Percentiles rank a stretch among this genome's conserved stretches.
These are phyloP conservation scores for Boletus subparvulus DNA, from an alignment of 768 basidiomycete species.

Conservation along the genomic window DNA sequence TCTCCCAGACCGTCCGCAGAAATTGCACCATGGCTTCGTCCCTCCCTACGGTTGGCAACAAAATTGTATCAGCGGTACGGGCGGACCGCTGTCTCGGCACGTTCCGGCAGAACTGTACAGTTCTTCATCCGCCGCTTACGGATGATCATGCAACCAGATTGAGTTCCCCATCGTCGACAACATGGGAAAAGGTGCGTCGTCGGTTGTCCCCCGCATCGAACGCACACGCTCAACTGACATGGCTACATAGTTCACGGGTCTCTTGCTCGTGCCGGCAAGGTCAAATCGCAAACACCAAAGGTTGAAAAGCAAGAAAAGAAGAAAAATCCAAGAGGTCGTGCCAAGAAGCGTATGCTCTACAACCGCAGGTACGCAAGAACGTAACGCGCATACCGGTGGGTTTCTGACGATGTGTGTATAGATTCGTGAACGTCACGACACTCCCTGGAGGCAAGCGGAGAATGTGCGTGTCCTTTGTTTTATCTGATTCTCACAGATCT, in stretches of 20 bases:
- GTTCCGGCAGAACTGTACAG: constrained; percentile 46
- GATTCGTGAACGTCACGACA: constrained; percentile 92
- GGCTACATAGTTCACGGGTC: constrained; percentile 86
- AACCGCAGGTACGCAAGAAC: constrained; percentile 73
- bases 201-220: constrained; percentile 2
- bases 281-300: constrained; percentile 97
- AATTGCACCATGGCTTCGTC: too few relatives aligned
- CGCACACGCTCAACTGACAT: background rate
- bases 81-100: constrained; percentile 4
- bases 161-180: constrained; percentile 51
- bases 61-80: too few relatives aligned
- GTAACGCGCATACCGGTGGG: accelerated
- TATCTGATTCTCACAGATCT: constrained; percentile 68
- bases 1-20: too few relatives aligned
- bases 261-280: constrained; percentile 99
- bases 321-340: constrained; percentile 96
- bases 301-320: constrained; percentile 99
- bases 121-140: constrained; percentile 26
- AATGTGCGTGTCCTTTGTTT: constrained; percentile 69
- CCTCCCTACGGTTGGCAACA: too few relatives aligned
- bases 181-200: constrained; percentile 68
- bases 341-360: constrained; percentile 94
- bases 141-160: constrained; percentile 27
- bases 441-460: constrained; percentile 90
- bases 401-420: constrained; percentile 27